These are phyloP conservation scores for Saturnispora zaruensis DNA, from an alignment of 805 yeast species.

Conservation along the genomic window DNA sequence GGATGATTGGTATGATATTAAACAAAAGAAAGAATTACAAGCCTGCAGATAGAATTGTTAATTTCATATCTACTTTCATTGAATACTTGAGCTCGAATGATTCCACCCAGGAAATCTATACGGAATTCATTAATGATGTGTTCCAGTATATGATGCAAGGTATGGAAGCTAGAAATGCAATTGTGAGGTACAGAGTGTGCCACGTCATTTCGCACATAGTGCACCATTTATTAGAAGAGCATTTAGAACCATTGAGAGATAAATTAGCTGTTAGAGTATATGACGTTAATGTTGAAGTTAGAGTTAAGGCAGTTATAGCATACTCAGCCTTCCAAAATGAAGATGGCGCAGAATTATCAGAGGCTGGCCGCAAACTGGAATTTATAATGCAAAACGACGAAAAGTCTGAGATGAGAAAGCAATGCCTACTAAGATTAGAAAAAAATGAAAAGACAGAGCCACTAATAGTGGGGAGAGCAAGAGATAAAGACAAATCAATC, in stretches of 20 bases:
- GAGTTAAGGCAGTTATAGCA: slow-evolving; percentile 80
- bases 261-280: slow-evolving; percentile 54
- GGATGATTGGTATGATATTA: slow-evolving; percentile 54
- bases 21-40: slow-evolving; percentile 60
- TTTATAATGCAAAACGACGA: slow-evolving; percentile 66
- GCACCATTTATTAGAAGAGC: slow-evolving; percentile 61
- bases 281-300: slow-evolving; percentile 68
- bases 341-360: slow-evolving; percentile 35
- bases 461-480: slow-evolving; percentile 65
- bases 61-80: slow-evolving; percentile 53
- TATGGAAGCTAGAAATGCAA: slow-evolving; percentile 62
- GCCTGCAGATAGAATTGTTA: slow-evolving; percentile 69
- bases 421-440: slow-evolving; percentile 64
- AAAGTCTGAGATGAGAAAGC: slow-evolving; percentile 82
- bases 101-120: slow-evolving; percentile 30
- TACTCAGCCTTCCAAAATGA: slow-evolving; percentile 66
- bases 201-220: slow-evolving; percentile 67
- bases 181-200: slow-evolving; percentile 71
- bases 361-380: slow-evolving; percentile 40
- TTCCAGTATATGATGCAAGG: slow-evolving; percentile 70
- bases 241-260: slow-evolving; percentile 54
- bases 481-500: slow-evolving; percentile 66
- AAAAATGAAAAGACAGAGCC: slow-evolving; percentile 47
- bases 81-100: slow-evolving; percentile 18
- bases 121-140: slow-evolving; percentile 50